A percentile compares a stretch with the other conserved stretches of the same genome.
Evolutionary conservation across 1,139 yeast species (phyloP).

Genomic region (Casaregolazyma suthepensis): DNA sequence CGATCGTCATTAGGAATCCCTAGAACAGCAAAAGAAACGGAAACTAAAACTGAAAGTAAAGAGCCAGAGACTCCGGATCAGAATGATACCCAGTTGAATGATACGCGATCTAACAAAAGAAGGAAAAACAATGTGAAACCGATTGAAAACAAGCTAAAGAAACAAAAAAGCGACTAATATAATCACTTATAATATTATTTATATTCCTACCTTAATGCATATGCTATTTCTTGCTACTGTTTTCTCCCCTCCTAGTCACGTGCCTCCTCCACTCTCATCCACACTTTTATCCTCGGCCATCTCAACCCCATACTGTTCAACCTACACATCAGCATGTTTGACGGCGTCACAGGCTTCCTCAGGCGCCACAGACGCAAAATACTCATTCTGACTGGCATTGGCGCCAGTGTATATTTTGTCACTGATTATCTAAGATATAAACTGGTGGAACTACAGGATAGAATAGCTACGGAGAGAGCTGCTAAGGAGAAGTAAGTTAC

Average conservation of each 20-base stretch:
- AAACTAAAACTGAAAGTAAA: background rate
- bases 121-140: background rate
- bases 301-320: background rate
- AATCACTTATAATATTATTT: background rate
- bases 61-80: background rate
- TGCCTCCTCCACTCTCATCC: background rate
- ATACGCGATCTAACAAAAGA: background rate
- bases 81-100: background rate
- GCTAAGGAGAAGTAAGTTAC: slow-evolving; percentile 60
- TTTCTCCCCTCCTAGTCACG: background rate
- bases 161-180: background rate
- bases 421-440: slow-evolving; percentile 55
- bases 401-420: slow-evolving; percentile 54
- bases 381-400: slow-evolving; percentile 50
- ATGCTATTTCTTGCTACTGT: background rate
- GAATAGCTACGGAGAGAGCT: slow-evolving; percentile 65
- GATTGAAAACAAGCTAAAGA: background rate
- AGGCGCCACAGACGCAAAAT: slow-evolving; percentile 59
- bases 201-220: slow-evolving; percentile 6
- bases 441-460: slow-evolving; percentile 59
- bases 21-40: background rate
- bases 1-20: slow-evolving; percentile 3
- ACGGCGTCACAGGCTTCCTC: slow-evolving; percentile 47
- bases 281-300: background rate
- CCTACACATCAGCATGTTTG: slow-evolving; percentile 36